Base-by-base conservation (phyloP, 345 rosid species). In the Excoecaria cochinchinensis region DNA sequence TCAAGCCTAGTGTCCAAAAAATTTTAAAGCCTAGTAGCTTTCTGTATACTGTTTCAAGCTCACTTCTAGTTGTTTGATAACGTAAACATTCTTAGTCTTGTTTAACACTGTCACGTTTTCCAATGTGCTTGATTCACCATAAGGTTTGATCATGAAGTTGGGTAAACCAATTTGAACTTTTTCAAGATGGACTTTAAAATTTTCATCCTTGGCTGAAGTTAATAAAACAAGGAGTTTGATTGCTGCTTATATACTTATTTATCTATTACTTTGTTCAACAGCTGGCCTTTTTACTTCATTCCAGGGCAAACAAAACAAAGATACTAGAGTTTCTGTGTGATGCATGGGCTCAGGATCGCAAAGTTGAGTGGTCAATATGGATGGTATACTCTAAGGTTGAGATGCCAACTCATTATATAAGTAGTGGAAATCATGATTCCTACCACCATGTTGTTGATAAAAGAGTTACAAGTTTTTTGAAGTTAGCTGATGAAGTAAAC, bases 311-410 rank as follows among this genome's bases (percentile, higher is more conserved):
- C 78, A 85, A 80, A 79, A 82, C 67, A 73, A 85, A 81, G 79
- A 83, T 95, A 82, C 69, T 95, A 51, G 90, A 90, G 64, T 85
- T 80, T 84, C 86, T 95, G 69, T 85, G 81, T 59, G 91, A 90
- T 75, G 72, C 77, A 68, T 95, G 99, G 99, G 83, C 91, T 48
- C 85, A 78, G 78, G 97, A 93, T 74, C 90, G 97, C 52, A 91
- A 87, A 83, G 92, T 93, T 70, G 99, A 92, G 85, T 95, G 99
- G 99, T 95, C 99, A 8, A 92, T 91, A 80, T 92, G 99, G 99
- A 92, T 91, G 97, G 93, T 91, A 66, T 91, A 95, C 82, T 87
- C 97, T 16, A 93, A 90, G 76, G 97, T 91, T 70, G 98, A 95
- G 80, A 90, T 95, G 99, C 98, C 98, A 63, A 96, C 87, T 82